These are phyloP conservation scores for Uncinocarpus reesii DNA, from an alignment of 2,329 filamentous ascomycete genomes.

Conservation along the genomic window DNA sequence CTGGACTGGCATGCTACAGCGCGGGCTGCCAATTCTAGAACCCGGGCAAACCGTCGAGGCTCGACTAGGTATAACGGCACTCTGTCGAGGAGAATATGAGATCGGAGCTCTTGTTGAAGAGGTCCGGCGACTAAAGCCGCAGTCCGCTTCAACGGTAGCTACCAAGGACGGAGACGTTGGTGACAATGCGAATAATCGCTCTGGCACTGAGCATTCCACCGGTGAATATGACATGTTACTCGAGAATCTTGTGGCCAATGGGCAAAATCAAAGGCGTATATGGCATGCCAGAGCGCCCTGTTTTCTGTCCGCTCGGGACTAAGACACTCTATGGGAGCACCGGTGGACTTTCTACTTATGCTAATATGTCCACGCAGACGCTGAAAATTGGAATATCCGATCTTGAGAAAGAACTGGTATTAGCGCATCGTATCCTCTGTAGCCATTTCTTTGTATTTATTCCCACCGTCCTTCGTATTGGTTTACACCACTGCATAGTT, in stretches of 20 bases:
- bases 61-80: slow-evolving; percentile 58
- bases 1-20: slow-evolving; percentile 77
- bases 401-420: too few species aligned
- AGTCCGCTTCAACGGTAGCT: slow-evolving; percentile 12
- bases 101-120: slow-evolving; percentile 74
- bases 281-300: slow-evolving; percentile 28
- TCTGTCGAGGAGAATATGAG: slow-evolving; percentile 75
- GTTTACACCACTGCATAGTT: too few species aligned
- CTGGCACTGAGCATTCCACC: neutral
- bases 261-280: slow-evolving; percentile 21
- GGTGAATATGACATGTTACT: neutral
- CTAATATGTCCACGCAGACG: too few species aligned
- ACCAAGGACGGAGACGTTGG: slow-evolving; percentile 16
- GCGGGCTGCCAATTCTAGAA: slow-evolving; percentile 53
- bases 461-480: too few species aligned
- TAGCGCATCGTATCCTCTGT: too few species aligned
- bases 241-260: neutral
- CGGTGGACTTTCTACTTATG: too few species aligned
- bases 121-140: slow-evolving; percentile 43
- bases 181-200: neutral
- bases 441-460: too few species aligned
- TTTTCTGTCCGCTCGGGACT: slow-evolving; percentile 22
- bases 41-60: slow-evolving; percentile 52
- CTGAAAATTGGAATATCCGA: too few species aligned
- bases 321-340: too few species aligned